Conservation (phyloP, 495 filamentous ascomycete species). For the Penicillium antarcticum region DNA sequence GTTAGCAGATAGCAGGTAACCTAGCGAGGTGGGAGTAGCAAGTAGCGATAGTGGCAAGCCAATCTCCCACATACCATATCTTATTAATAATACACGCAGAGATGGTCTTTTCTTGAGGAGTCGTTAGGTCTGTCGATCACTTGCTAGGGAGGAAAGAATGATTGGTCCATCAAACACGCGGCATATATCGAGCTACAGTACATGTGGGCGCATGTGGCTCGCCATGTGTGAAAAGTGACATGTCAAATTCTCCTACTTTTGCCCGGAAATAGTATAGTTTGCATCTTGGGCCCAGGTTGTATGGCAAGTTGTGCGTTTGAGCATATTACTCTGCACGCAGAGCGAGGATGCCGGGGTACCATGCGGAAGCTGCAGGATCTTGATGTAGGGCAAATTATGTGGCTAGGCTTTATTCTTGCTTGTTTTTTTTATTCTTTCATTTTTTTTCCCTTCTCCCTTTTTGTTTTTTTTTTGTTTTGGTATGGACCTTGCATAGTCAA, state of each 20-base stretch:
- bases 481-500: too few relatives aligned
- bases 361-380: conserved; percentile 10
- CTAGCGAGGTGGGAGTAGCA: too few relatives aligned
- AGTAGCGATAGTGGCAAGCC: too few relatives aligned
- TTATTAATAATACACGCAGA: too few relatives aligned
- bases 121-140: not conserved
- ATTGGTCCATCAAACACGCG: conserved; percentile 10
- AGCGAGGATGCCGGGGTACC: conserved; percentile 13
- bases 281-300: not conserved
- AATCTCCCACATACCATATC: too few relatives aligned
- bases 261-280: conserved; percentile 5
- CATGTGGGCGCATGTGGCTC: conserved; percentile 4
- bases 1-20: too few relatives aligned
- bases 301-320: conserved; percentile 1
- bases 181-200: conserved; percentile 1
- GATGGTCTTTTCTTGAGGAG: too few relatives aligned
- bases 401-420: not conserved
- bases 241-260: conserved; percentile 13
- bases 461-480: too few relatives aligned
- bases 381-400: not conserved
- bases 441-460: too few relatives aligned
- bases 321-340: conserved; percentile 19
- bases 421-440: not conserved
- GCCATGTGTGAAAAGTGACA: conserved; percentile 28
- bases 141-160: not conserved